Percentiles rank a stretch among this genome's conserved stretches.
phyloP scores from a whole-genome alignment of 1,139 yeast species.

The Entelexis paramagnoliae region DNA sequence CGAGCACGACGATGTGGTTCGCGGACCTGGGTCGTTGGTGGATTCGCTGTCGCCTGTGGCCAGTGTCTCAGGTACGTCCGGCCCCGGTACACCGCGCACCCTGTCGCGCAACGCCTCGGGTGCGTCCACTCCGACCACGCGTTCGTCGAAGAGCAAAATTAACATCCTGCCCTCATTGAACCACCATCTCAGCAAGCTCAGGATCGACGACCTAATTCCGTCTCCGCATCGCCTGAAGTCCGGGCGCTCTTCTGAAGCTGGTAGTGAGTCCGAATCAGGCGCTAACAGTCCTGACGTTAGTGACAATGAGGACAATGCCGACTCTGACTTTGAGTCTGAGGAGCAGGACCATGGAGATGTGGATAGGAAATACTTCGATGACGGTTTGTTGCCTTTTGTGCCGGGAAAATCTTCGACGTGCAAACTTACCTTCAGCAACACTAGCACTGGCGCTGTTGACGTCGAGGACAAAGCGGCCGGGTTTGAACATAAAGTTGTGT shows the following conservation, averaged over 20 bases:
- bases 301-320: slow-evolving; percentile 17
- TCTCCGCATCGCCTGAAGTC: neutral
- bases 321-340: slow-evolving; percentile 12
- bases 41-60: neutral
- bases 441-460: neutral
- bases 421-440: slow-evolving; percentile 2
- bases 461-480: neutral
- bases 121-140: slow-evolving; percentile 3
- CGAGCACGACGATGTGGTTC: neutral
- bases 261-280: neutral
- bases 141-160: slow-evolving; percentile 5
- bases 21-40: neutral
- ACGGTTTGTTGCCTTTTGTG: neutral
- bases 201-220: slow-evolving; percentile 3
- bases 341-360: neutral
- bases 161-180: slow-evolving; percentile 10
- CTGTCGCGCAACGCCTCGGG: neutral
- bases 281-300: neutral
- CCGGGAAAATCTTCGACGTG: slow-evolving; percentile 5
- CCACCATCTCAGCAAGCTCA: slow-evolving; percentile 10
- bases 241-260: neutral
- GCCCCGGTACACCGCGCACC: neutral
- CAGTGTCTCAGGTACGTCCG: neutral
- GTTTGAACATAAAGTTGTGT: neutral
- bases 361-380: slow-evolving; percentile 9